Conservation (phyloP, 352 stramenopile genomes). For the Globisporangium nodosum region DNA sequence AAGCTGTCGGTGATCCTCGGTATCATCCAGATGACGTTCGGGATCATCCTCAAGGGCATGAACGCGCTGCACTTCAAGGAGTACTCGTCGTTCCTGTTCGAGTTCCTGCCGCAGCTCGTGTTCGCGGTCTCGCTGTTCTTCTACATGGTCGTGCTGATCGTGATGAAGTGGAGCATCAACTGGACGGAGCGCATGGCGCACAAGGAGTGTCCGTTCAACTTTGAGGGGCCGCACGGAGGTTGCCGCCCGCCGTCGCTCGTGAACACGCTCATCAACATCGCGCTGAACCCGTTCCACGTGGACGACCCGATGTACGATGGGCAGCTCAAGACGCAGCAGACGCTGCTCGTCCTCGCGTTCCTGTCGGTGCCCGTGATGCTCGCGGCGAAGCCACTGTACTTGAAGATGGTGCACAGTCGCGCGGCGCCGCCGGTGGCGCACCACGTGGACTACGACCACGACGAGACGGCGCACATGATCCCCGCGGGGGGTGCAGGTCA, state of each 20-base stretch:
- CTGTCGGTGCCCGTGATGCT: conserved; percentile 96
- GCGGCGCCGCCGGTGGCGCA: conserved; percentile 47
- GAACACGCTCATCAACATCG: conserved; percentile 99
- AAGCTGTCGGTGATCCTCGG: conserved; percentile 99
- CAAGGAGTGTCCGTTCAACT: conserved; percentile 92
- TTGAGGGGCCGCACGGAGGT: conserved; percentile 90
- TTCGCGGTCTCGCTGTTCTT: conserved; percentile 97
- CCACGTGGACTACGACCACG: conserved; percentile 79
- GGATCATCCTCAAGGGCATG: conserved; percentile 93
- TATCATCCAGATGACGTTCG: conserved; percentile 98
- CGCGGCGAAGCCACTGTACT: conserved; percentile 92
- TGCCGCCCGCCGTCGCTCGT: conserved; percentile 97
- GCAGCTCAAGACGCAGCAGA: conserved; percentile 86
- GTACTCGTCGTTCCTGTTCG: conserved; percentile 94
- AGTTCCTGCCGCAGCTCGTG: conserved; percentile 96
- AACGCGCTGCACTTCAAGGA: conserved; percentile 97
- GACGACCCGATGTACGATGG: conserved; percentile 95
- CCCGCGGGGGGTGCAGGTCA: conserved; percentile 21
- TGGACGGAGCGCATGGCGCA: conserved; percentile 94
- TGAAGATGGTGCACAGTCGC: conserved; percentile 74
- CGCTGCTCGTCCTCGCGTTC: conserved; percentile 92
- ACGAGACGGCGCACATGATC: conserved; percentile 55
- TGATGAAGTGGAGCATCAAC: conserved; percentile 99
- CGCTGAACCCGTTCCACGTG: conserved; percentile 90
- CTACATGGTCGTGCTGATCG: conserved; percentile 99